Percentiles rank a stretch among this genome's conserved stretches.
phyloP scores from a whole-genome alignment of 2,329 filamentous ascomycete genomes.

The Diaporthe vexans region DNA sequence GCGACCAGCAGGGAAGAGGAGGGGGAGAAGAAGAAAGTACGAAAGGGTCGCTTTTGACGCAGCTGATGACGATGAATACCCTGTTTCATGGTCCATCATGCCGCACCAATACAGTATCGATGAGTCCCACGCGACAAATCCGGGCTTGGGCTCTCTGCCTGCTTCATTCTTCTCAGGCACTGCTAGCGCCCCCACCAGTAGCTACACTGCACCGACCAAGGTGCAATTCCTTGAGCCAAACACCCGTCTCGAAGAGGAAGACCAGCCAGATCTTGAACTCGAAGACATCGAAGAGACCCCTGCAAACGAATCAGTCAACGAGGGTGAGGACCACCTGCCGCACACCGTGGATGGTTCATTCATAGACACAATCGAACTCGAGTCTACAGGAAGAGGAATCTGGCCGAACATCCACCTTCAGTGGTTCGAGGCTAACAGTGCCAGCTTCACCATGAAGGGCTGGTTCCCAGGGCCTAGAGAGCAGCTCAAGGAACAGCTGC shows the following conservation, averaged over 20 bases:
- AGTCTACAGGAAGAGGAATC: conserved; percentile 28
- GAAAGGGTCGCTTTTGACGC: conserved; percentile 5
- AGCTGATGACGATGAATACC: conserved; percentile 20
- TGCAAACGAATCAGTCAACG: conserved; percentile 18
- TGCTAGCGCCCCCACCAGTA: conserved; percentile 2
- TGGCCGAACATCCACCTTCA: conserved; percentile 32
- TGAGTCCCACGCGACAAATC: conserved; percentile 31
- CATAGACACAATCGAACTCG: conserved; percentile 18
- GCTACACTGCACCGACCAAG: conserved; percentile 37
- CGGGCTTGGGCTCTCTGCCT: conserved; percentile 46
- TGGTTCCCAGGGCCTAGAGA: conserved; percentile 58
- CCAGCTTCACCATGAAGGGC: conserved; percentile 59
- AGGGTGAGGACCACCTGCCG: conserved; percentile 9
- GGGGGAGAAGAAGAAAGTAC: conserved; percentile 27
- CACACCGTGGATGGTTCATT: conserved; percentile 14
- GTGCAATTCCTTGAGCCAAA: conserved; percentile 60
- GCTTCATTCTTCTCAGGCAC: conserved; percentile 44
- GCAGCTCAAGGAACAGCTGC: conserved; percentile 53
- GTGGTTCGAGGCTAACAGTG: conserved; percentile 54
- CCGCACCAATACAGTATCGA: conserved; percentile 37
- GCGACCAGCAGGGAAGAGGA: conserved; percentile 9
- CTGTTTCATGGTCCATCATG: conserved; percentile 4
- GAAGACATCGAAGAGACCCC: conserved; percentile 38
- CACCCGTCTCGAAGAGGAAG: conserved; percentile 53
- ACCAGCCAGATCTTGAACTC: conserved; percentile 34